Base-by-base conservation (phyloP, 2,329 filamentous ascomycete species). In the Phoma herbarum region DNA sequence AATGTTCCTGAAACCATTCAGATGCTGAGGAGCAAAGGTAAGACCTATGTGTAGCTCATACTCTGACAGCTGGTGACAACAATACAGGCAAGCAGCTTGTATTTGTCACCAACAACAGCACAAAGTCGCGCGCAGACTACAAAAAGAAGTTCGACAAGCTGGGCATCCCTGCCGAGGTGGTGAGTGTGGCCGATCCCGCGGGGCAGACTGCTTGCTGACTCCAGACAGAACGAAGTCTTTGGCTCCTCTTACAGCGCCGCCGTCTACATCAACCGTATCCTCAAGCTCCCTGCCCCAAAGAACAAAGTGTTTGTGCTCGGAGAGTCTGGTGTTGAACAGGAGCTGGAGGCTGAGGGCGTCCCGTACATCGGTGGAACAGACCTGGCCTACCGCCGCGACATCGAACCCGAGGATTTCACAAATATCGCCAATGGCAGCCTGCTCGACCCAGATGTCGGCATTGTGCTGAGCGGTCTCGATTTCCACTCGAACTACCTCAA, bases 101-200 rank as follows among this genome's bases (percentile, higher is more conserved):
- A 53, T 99, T 99, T 75, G 95, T 99, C 51, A 99, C 95, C 39
- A 99, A 99, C 82, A 99, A 99, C 82, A 97, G 93, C 73, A 98
- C 95, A 57, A 99, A 99, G 77, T 97, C 94, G 11, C 90, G 95
- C 56, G 83, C 86, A 48, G 93, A 97, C 76, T 99, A 99, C 80
- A 89, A 90, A 77, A 92, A 94, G 82, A 99, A 98, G 75, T 89
- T 99, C 60, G 87, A 90, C 45, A 81, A 81, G 52, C 85, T 97
- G 75, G 90, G 90, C 45, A 97, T 99, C 70, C 89, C 90, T 1
- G 88, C 87, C 68, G 83, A 86, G 58, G 86, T 90, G 62, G 85
- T 86, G 73, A 28, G 78, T 74, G 20, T 3, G 22, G n/a, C 8
- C 10, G 22, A 9, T 1, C 2, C 18, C 50, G 11, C 5, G 3